phyloP scores from a whole-genome alignment of 1,139 yeast species.

The Taphrina flavorubra region DNA sequence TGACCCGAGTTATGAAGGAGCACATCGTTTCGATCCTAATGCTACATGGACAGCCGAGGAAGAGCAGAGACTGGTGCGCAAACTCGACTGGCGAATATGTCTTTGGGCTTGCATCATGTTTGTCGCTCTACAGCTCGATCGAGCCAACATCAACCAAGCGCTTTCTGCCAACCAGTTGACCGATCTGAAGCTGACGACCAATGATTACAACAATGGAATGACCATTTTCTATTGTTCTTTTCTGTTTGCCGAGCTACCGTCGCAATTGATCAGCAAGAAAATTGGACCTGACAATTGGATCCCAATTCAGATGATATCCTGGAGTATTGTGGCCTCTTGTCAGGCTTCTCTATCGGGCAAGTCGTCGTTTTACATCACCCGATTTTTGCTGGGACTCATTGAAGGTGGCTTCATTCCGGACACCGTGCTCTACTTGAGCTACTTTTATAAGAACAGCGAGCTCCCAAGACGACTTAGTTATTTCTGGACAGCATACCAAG shows the following conservation, averaged over 20 bases:
- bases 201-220: slow-evolving; percentile 60
- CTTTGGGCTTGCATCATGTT: slow-evolving; percentile 60
- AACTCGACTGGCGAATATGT: slow-evolving; percentile 57
- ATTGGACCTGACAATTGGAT: slow-evolving; percentile 64
- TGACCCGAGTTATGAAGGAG: slow-evolving; percentile 60
- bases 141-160: slow-evolving; percentile 61
- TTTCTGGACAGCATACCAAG: slow-evolving; percentile 55
- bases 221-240: slow-evolving; percentile 58
- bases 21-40: slow-evolving; percentile 57
- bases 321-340: slow-evolving; percentile 60
- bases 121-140: slow-evolving; percentile 59
- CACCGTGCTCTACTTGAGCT: slow-evolving; percentile 67
- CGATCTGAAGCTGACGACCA: slow-evolving; percentile 57
- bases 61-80: slow-evolving; percentile 55
- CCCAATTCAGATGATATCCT: slow-evolving; percentile 59
- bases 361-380: slow-evolving; percentile 53
- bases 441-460: slow-evolving; percentile 18
- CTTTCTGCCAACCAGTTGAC: slow-evolving; percentile 58
- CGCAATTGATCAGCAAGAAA: slow-evolving; percentile 60
- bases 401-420: slow-evolving; percentile 48
- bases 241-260: slow-evolving; percentile 61
- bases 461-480: slow-evolving; percentile 57
- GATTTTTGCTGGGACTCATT: slow-evolving; percentile 14
- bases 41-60: slow-evolving; percentile 59
- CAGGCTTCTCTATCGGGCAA: slow-evolving; percentile 56